A percentile compares a stretch with the other conserved stretches of the same genome.
phyloP scores from a whole-genome alignment of 139 green algal genomes.

The Chlorella sp. region DNA sequence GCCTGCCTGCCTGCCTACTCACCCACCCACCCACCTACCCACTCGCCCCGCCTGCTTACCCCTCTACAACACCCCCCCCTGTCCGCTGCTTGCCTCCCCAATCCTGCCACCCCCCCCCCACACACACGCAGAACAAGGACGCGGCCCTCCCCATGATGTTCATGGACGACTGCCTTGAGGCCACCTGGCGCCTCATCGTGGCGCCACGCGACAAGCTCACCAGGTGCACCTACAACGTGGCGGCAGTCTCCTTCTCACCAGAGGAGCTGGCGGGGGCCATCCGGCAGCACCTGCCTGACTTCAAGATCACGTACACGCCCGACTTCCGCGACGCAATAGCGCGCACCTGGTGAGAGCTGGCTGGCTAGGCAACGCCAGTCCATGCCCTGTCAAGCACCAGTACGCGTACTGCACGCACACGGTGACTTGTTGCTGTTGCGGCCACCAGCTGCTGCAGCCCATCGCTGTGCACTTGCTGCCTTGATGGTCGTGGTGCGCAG shows the following conservation, averaged over 20 bases:
- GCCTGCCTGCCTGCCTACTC: too few species aligned
- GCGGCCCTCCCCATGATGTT: conserved; percentile 54
- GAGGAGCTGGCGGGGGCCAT: conserved; percentile 45
- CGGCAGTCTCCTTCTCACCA: conserved; percentile 53
- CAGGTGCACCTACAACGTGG: conserved; percentile 58
- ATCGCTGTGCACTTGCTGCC: neutral
- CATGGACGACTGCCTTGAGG: conserved; percentile 57
- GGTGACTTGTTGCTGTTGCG: neutral
- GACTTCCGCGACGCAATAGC: conserved; percentile 29
- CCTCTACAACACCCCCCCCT: too few species aligned
- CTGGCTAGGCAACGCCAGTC: neutral
- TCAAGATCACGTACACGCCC: conserved; percentile 34
- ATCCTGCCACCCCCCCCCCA: too few species aligned
- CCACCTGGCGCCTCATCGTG: conserved; percentile 51
- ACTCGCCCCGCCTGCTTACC: too few species aligned
- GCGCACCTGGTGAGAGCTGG: neutral
- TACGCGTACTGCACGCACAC: neutral
- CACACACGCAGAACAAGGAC: conserved; percentile 32
- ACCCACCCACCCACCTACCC: too few species aligned
- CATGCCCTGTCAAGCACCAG: too few species aligned
- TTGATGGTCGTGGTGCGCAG: conserved; percentile 12
- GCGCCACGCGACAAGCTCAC: conserved; percentile 33
- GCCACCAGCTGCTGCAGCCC: neutral
- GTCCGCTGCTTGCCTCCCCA: too few species aligned
- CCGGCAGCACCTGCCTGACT: conserved; percentile 23